Conservation (phyloP, 768 basidiomycete species). For the Auriscalpium vulgare region DNA sequence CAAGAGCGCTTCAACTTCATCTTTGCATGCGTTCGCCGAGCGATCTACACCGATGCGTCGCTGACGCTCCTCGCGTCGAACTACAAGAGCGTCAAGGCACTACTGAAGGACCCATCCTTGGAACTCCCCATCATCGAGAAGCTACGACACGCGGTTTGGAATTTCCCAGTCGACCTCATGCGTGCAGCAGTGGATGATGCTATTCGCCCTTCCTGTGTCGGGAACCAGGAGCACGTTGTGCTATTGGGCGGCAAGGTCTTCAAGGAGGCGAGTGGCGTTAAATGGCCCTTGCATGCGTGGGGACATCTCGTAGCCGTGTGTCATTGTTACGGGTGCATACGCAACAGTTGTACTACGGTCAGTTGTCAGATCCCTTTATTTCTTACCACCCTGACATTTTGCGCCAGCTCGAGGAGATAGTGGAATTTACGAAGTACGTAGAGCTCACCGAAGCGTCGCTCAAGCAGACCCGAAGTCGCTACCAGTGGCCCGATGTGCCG, state of each 20-base stretch:
- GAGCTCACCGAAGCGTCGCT: not conserved
- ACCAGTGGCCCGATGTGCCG: constrained; percentile 19
- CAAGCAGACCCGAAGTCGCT: constrained; percentile 15
- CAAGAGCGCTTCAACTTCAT: constrained; percentile 28
- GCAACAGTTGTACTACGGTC: constrained; percentile 14
- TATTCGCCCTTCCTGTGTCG: not conserved
- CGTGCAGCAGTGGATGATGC: not conserved
- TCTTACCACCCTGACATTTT: not conserved
- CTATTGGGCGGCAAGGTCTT: constrained; percentile 28
- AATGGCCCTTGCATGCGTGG: constrained; percentile 29
- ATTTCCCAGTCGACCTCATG: not conserved
- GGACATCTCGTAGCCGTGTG: constrained; percentile 25
- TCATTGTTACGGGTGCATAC: constrained; percentile 26
- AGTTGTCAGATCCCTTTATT: not conserved
- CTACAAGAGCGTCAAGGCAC: constrained; percentile 20
- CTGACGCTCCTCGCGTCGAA: constrained; percentile 31
- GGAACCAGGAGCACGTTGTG: constrained; percentile 19
- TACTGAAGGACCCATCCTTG: not conserved
- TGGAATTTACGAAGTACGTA: not conserved
- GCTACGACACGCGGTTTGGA: not conserved
- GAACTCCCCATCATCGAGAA: not conserved
- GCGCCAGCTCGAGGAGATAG: not conserved
- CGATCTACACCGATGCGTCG: constrained; percentile 28
- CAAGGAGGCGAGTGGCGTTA: constrained; percentile 20
- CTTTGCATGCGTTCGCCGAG: constrained; percentile 29